These are phyloP conservation scores for Trichoderma gracile DNA, from an alignment of 2,329 filamentous ascomycete species.

Conservation along the genomic window DNA sequence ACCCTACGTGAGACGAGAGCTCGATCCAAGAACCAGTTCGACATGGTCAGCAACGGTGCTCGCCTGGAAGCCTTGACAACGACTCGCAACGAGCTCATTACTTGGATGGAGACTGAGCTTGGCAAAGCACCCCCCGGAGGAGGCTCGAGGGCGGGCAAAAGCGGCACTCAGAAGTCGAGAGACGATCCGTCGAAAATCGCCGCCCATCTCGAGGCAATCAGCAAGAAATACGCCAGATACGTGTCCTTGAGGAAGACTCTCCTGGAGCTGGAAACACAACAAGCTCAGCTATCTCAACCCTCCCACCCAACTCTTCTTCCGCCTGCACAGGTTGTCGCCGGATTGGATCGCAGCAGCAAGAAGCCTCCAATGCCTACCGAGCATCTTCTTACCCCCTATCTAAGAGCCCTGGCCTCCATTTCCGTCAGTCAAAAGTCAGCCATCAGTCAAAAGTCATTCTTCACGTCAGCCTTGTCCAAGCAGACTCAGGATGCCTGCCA, in stretches of 20 bases:
- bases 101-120: slow-evolving; percentile 65
- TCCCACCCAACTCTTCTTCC: slow-evolving; percentile 35
- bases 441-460: slow-evolving; percentile 60
- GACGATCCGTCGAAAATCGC: slow-evolving; percentile 17
- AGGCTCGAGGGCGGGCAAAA: slow-evolving; percentile 29
- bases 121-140: slow-evolving; percentile 50
- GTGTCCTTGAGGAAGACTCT: slow-evolving; percentile 51
- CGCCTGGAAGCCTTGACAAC: slow-evolving; percentile 56
- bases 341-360: slow-evolving; percentile 26
- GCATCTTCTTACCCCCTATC: slow-evolving; percentile 57
- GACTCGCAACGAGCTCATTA: slow-evolving; percentile 61
- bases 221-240: slow-evolving; percentile 57
- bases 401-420: slow-evolving; percentile 54
- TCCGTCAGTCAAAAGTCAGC: slow-evolving; percentile 58
- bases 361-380: slow-evolving; percentile 32
- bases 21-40: slow-evolving; percentile 40
- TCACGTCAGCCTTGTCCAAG: slow-evolving; percentile 51
- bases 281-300: slow-evolving; percentile 34
- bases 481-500: slow-evolving; percentile 54
- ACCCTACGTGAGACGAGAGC: slow-evolving; percentile 52
- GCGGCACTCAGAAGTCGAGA: background rate
- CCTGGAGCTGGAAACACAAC: slow-evolving; percentile 43
- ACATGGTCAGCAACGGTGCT: slow-evolving; percentile 40
- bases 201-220: slow-evolving; percentile 48
- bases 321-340: slow-evolving; percentile 27